A percentile compares a stretch with the other conserved stretches of the same genome.
Conservation (phyloP, 2,329 filamentous ascomycete species). For the Talaromyces funiculosus region DNA sequence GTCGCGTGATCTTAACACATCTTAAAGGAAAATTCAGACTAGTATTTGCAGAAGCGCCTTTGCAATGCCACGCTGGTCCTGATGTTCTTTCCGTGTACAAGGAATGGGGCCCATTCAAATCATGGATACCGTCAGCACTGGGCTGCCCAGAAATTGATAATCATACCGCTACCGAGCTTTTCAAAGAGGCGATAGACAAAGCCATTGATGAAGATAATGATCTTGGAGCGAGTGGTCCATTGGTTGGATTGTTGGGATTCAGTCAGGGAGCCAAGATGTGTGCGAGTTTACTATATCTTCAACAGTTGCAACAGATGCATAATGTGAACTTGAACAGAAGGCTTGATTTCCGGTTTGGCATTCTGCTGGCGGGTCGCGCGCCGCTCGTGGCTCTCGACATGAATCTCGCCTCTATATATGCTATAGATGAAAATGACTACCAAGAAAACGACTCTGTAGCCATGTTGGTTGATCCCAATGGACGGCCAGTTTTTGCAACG, state of each 20-base stretch:
- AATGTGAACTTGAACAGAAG: conserved; percentile 19
- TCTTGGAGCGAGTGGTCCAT: conserved; percentile 48
- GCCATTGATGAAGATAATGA: conserved; percentile 49
- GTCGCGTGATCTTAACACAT: conserved; percentile 49
- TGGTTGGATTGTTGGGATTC: conserved; percentile 61
- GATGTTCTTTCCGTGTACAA: conserved; percentile 62
- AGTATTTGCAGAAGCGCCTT: conserved; percentile 67
- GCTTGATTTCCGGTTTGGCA: conserved; percentile 52
- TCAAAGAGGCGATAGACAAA: conserved; percentile 23
- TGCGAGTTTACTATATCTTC: conserved; percentile 54
- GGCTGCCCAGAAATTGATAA: conserved; percentile 52
- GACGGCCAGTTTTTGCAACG: conserved; percentile 33
- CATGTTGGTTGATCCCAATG: conserved; percentile 3
- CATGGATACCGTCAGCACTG: conserved; percentile 59
- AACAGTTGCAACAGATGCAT: conserved; percentile 47
- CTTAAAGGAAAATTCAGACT: conserved; percentile 60
- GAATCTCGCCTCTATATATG: conserved; percentile 3
- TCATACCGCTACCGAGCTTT: conserved; percentile 34
- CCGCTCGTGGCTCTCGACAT: conserved; percentile 47
- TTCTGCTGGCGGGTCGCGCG: conserved; percentile 57
- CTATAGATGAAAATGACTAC: background rate
- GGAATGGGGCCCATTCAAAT: conserved; percentile 59
- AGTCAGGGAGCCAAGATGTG: conserved; percentile 61
- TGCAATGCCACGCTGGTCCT: conserved; percentile 55
- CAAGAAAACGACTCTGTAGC: background rate